Conservation (phyloP, 306 rosid genomes). For the Cicer cuneatum region DNA sequence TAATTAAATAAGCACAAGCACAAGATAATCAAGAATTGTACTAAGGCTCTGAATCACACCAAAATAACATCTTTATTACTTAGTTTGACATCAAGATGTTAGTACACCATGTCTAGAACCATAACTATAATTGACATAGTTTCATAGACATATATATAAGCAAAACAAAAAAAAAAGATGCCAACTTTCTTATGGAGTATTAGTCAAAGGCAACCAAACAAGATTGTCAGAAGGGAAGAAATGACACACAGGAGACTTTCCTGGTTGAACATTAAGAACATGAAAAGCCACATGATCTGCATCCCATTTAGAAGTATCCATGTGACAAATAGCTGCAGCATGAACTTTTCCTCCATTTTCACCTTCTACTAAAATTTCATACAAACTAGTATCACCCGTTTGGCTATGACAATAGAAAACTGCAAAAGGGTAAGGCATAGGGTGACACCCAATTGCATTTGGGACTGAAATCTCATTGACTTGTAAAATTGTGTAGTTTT, state of each 20-base stretch:
- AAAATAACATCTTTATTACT: not conserved
- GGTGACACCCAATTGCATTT: constrained; percentile 70
- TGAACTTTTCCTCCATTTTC: constrained; percentile 63
- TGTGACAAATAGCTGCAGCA: constrained; percentile 74
- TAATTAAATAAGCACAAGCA: not conserved
- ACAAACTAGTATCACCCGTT: constrained; percentile 52
- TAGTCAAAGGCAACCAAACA: constrained; percentile 57
- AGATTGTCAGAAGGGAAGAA: constrained; percentile 73
- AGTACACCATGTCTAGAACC: constrained; percentile 25
- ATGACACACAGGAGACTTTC: constrained; percentile 77
- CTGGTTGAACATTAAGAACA: constrained; percentile 58
- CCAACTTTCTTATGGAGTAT: constrained; percentile 1
- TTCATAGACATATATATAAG: not conserved
- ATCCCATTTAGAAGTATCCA: constrained; percentile 86
- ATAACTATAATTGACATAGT: not conserved
- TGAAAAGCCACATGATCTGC: constrained; percentile 60
- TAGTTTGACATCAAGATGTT: constrained; percentile 1
- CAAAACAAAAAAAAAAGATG: not conserved
- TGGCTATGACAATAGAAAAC: constrained; percentile 76
- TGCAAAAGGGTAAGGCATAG: constrained; percentile 80
- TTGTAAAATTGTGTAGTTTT: constrained; percentile 64
- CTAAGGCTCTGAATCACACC: not conserved
- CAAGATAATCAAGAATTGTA: not conserved
- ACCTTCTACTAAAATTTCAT: constrained; percentile 58
- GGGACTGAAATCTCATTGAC: constrained; percentile 50